phyloP scores from a whole-genome alignment of 1,284 basidiomycete genomes.

The Ustilago sp. region DNA sequence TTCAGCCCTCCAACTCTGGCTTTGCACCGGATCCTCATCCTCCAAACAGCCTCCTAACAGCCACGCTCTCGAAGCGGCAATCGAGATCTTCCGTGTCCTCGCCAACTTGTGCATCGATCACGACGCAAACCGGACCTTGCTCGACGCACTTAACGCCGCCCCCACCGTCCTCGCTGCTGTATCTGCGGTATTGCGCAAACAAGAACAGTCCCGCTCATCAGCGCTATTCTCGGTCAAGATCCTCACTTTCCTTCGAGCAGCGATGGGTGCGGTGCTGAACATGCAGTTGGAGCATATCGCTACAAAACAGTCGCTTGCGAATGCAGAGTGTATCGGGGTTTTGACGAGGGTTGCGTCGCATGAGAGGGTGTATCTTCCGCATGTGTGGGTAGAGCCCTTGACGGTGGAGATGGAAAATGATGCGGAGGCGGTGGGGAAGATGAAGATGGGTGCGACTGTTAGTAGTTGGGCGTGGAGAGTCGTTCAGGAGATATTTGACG shows the following conservation, averaged over 20 bases:
- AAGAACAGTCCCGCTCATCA: slow-evolving; percentile 63
- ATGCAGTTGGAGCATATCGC: slow-evolving; percentile 78
- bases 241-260: slow-evolving; percentile 80
- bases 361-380: slow-evolving; percentile 45
- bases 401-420: slow-evolving; percentile 39
- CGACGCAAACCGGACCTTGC: slow-evolving; percentile 43
- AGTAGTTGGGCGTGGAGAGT: slow-evolving; percentile 44
- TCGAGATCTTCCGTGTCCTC: slow-evolving; percentile 54
- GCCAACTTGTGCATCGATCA: slow-evolving; percentile 65
- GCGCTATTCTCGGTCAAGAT: slow-evolving; percentile 44
- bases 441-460: slow-evolving; percentile 45
- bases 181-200: slow-evolving; percentile 81
- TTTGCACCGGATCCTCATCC: slow-evolving; percentile 20
- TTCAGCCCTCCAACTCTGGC: slow-evolving; percentile 46
- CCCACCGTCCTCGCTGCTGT: slow-evolving; percentile 81
- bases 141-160: slow-evolving; percentile 69
- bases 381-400: slow-evolving; percentile 37
- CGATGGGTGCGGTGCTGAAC: slow-evolving; percentile 83
- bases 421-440: slow-evolving; percentile 24
- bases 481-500: slow-evolving; percentile 49
- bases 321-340: slow-evolving; percentile 22
- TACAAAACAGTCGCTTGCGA: slow-evolving; percentile 64
- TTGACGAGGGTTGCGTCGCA: slow-evolving; percentile 36
- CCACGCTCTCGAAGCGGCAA: slow-evolving; percentile 39
- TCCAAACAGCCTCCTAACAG: slow-evolving; percentile 22